A percentile compares a stretch with the other conserved stretches of the same genome.
Evolutionary conservation across 2,329 filamentous ascomycete species (phyloP).

Genomic region (Ophiocordyceps sinensis): DNA sequence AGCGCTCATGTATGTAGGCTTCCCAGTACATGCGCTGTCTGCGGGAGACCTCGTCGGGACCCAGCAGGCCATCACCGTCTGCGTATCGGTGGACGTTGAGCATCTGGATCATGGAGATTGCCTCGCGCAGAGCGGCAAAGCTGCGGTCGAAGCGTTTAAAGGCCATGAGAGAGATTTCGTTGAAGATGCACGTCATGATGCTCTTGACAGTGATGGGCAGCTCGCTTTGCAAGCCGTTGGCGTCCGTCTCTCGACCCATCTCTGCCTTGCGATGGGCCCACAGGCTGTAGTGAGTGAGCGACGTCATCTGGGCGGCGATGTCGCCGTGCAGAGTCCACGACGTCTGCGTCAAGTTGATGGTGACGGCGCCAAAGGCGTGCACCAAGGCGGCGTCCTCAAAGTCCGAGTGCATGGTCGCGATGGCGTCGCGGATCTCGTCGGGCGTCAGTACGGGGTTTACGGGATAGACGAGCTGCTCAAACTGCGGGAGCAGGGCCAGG

Average conservation of each 20-base stretch:
- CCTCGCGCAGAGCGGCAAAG: conserved; percentile 33
- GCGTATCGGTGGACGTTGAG: conserved; percentile 26
- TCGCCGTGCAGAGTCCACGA: conserved; percentile 15
- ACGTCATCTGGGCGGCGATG: conserved; percentile 14
- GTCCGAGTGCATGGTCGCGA: conserved; percentile 16
- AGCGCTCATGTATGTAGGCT: conserved; percentile 21
- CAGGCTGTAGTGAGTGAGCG: conserved; percentile 10
- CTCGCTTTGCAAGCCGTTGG: conserved; percentile 19
- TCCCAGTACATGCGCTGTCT: conserved; percentile 11
- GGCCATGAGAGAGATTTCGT: conserved; percentile 35
- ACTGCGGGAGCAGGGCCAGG: conserved; percentile 16
- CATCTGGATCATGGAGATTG: conserved; percentile 28
- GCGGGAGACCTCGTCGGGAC: conserved; percentile 6
- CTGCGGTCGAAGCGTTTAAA: conserved; percentile 30
- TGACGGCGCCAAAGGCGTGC: conserved; percentile 20
- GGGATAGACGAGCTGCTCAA: conserved; percentile 21
- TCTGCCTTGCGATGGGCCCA: conserved; percentile 12
- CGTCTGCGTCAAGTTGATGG: conserved; percentile 19
- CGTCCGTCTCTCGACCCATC: conserved; percentile 16
- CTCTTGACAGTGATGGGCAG: conserved; percentile 25
- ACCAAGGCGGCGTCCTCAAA: conserved; percentile 20
- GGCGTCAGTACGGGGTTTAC: conserved; percentile 19
- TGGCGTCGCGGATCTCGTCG: conserved; percentile 15
- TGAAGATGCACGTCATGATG: conserved; percentile 33
- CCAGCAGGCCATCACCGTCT: conserved; percentile 5